Base-by-base conservation (phyloP, 1,139 yeast genomes). In the Suhomyces anneliseae region DNA sequence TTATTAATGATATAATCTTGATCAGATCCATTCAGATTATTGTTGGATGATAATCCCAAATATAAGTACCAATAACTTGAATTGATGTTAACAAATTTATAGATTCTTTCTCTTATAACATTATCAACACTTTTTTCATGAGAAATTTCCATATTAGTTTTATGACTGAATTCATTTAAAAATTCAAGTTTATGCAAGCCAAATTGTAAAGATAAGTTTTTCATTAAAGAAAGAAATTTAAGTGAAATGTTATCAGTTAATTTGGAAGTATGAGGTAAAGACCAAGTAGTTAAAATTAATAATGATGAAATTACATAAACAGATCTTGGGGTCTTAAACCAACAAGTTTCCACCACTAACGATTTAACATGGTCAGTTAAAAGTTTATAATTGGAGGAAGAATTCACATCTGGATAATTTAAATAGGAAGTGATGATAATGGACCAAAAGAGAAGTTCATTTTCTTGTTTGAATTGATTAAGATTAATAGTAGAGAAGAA, bases 271-370 rank as follows among this genome's bases (percentile, higher is more conserved):
- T 61, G 61, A 7, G 78, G 79, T 35, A 74, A 61, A n/a, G 79
- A 76, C 80, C 80, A 75, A 3, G 79, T 73, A 8, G 79, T 74
- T 46, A 75, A 65, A 27, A 75, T 66, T 39, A 74, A 60, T 41
- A 75, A 64, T 3, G 79, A 66, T 7, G 72, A 64, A 31, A 75
- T 58, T 8, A 74, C 68, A 51, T 71, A 73, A 14, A 74, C 69
- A 26, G 76, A 71, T 52, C 79, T 64, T 9, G 80, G 80, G 26
- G 79, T 75, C 41, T 68, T 64, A 45, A 70, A 61, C 80, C 79
- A 75, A 57, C 79, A 73, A 47, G 65, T 69, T 42, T 66, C 66
- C 39, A 74, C 79, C 37, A 74, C 78, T 53, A 74, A 62, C 19
- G 66, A 55, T 48, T 72, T 72, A 35, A 74, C 60, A 47, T 74